phyloP scores from a whole-genome alignment of 2,329 filamentous ascomycete species.

The Trichoderma gracile region DNA sequence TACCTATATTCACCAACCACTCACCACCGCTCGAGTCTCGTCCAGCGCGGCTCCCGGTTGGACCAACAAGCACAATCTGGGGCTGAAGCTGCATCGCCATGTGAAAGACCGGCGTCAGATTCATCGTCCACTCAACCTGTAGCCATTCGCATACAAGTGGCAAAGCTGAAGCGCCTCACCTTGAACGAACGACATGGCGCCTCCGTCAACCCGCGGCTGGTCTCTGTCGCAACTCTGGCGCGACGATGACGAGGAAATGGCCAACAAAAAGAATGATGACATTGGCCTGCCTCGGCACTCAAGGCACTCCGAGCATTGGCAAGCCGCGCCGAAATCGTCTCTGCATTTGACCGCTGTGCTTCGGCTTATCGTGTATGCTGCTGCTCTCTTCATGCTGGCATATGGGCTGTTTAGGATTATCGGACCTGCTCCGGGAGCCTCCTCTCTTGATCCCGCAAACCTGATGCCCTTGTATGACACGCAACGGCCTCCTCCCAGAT shows the following conservation, averaged over 20 bases:
- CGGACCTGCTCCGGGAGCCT: conserved; percentile 46
- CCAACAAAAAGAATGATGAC: conserved; percentile 64
- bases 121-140: background rate
- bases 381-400: conserved; percentile 57
- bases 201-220: conserved; percentile 34
- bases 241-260: conserved; percentile 57
- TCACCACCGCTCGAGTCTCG: background rate
- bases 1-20: background rate
- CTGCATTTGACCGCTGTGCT: conserved; percentile 56
- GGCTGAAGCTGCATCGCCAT: conserved; percentile 1
- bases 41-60: background rate
- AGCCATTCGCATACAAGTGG: background rate
- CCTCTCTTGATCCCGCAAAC: conserved; percentile 12
- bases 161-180: background rate
- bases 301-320: conserved; percentile 41
- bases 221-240: conserved; percentile 46
- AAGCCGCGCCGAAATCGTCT: conserved; percentile 39
- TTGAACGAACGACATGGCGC: conserved; percentile 4
- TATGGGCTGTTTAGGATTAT: conserved; percentile 40
- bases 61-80: background rate
- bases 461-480: conserved; percentile 1
- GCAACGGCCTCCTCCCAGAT: conserved; percentile 9
- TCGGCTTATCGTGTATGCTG: conserved; percentile 50
- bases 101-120: background rate
- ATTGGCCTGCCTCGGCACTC: conserved; percentile 35